phyloP scores from a whole-genome alignment of 192 early-diverging fungal genomes.

The Phlyctochytrium arcticum region DNA sequence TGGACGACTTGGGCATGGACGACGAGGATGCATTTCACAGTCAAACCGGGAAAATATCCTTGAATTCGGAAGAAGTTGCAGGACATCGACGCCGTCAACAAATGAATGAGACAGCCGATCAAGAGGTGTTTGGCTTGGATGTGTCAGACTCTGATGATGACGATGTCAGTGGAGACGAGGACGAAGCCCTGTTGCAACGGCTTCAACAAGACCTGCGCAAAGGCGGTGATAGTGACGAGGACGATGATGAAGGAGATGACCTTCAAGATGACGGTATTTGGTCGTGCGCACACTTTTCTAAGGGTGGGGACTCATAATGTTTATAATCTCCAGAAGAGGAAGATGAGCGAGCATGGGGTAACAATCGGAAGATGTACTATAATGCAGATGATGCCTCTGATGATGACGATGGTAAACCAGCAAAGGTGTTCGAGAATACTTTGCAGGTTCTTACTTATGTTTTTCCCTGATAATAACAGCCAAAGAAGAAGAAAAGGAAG shows the following conservation, averaged over 20 bases:
- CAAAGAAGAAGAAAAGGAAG: constrained; percentile 85
- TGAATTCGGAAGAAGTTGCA: neutral
- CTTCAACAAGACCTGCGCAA: neutral
- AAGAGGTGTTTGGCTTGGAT: constrained; percentile 75
- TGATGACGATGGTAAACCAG: constrained; percentile 70
- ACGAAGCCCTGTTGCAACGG: constrained; percentile 36
- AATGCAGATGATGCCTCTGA: constrained; percentile 74
- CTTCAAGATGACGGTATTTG: no score
- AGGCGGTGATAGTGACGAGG: constrained; percentile 27
- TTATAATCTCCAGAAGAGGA: no score
- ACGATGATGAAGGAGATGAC: constrained; percentile 13
- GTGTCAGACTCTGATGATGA: constrained; percentile 35
- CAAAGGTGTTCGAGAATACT: no score
- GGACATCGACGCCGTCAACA: constrained; percentile 7
- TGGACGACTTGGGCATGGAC: constrained; percentile 26
- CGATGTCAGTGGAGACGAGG: constrained; percentile 30
- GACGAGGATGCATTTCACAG: constrained; percentile 41
- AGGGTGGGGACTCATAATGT: no score
- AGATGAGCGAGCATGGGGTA: constrained; percentile 76
- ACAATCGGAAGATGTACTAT: constrained; percentile 73
- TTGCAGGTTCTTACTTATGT: no score
- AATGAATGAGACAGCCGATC: constrained; percentile 64
- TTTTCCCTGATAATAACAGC: constrained; percentile 23
- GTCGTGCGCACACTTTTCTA: no score
- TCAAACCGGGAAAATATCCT: constrained; percentile 33